Conservation (phyloP, 2,329 filamentous ascomycete species). For the Cladophialophora carrionii region DNA sequence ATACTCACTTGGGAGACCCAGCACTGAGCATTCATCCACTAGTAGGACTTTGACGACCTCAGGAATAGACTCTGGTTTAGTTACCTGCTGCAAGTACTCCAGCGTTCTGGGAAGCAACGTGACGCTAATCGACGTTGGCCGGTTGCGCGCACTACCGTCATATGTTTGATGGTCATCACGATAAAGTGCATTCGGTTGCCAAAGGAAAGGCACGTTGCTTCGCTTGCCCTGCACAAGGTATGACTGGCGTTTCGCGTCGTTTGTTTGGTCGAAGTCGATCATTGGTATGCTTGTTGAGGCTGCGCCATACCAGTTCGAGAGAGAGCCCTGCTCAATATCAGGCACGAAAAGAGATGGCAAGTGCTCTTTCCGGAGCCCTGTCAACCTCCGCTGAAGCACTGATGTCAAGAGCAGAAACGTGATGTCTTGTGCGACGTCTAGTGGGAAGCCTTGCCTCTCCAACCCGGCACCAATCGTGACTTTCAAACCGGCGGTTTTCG, state of each 20-base stretch:
- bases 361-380: constrained; percentile 18
- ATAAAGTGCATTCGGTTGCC: background rate
- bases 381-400: constrained; percentile 22
- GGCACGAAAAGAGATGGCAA: constrained; percentile 32
- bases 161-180: background rate
- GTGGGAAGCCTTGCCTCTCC: constrained; percentile 7
- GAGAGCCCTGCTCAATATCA: constrained; percentile 13
- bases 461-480: constrained; percentile 14
- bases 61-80: background rate
- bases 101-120: constrained; percentile 42
- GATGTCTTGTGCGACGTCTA: constrained; percentile 20
- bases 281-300: constrained; percentile 12
- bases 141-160: background rate
- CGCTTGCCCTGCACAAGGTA: constrained; percentile 16
- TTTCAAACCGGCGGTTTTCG: background rate
- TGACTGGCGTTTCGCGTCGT: background rate
- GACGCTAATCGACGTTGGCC: constrained; percentile 25
- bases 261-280: background rate
- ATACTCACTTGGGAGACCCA: constrained; percentile 33
- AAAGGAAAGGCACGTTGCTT: constrained; percentile 21
- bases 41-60: constrained; percentile 2
- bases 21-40: constrained; percentile 28
- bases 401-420: constrained; percentile 19
- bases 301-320: constrained; percentile 25
- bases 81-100: constrained; percentile 42